phyloP scores from a whole-genome alignment of 805 yeast genomes.

The Kluyveromyces starmeri region DNA sequence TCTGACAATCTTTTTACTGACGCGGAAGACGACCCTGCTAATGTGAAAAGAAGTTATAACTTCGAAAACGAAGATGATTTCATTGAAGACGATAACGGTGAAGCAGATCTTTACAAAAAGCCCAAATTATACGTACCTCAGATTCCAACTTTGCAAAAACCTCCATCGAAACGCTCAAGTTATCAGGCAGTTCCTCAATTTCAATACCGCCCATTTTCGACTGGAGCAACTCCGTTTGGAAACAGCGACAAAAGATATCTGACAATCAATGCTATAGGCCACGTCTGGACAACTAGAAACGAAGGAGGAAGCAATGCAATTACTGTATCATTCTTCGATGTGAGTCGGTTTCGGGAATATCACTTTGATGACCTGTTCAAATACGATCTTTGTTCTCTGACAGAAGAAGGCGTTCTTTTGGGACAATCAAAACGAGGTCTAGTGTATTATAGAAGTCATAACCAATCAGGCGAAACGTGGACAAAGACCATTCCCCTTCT shows the following conservation, averaged over 20 bases:
- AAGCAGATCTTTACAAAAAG: constrained; percentile 33
- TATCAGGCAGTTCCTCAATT: constrained; percentile 13
- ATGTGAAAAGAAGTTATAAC: constrained; percentile 19
- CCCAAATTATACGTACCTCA: constrained; percentile 5
- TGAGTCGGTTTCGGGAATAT: constrained; percentile 65
- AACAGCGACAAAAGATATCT: constrained; percentile 60
- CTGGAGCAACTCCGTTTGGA: constrained; percentile 83
- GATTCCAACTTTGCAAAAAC: constrained; percentile 9
- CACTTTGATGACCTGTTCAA: constrained; percentile 71
- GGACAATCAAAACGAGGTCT: constrained; percentile 42
- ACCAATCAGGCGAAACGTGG: constrained; percentile 59
- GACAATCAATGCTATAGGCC: constrained; percentile 73
- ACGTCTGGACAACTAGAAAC: constrained; percentile 64
- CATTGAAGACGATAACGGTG: constrained; percentile 57
- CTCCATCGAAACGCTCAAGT: not conserved
- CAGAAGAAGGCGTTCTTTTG: constrained; percentile 55
- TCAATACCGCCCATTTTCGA: constrained; percentile 58
- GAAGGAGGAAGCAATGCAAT: constrained; percentile 45
- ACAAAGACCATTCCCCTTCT: constrained; percentile 47
- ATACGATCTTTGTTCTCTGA: constrained; percentile 69
- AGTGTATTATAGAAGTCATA: constrained; percentile 64
- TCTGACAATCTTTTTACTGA: constrained; percentile 20
- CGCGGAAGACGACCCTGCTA: constrained; percentile 17
- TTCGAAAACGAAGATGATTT: constrained; percentile 42
- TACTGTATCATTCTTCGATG: constrained; percentile 84